A percentile compares a stretch with the other conserved stretches of the same genome.
Conservation (phyloP, 441 rosid species). For the Populus trichocarpa region DNA sequence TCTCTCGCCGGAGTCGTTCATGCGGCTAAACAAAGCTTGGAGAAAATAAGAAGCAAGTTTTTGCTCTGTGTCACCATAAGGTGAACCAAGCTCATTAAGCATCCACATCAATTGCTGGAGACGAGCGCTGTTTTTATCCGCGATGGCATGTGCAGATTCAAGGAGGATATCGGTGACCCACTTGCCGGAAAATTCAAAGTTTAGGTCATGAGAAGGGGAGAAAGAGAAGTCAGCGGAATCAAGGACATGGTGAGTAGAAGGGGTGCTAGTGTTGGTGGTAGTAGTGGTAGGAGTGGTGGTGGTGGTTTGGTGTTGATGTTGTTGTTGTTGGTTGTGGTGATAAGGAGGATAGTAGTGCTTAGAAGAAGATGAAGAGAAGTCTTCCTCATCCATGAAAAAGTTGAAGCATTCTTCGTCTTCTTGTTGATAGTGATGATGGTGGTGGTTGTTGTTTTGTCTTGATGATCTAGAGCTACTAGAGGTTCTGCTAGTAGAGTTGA, state of each 20-base stretch:
- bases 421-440: constrained; percentile 38
- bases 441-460: constrained; percentile 37
- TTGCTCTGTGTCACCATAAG: constrained; percentile 82
- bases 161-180: constrained; percentile 73
- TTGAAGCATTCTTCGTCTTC: constrained; percentile 91
- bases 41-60: constrained; percentile 80
- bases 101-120: constrained; percentile 85
- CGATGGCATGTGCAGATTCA: constrained; percentile 67
- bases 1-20: constrained; percentile 68
- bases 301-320: constrained; percentile 13
- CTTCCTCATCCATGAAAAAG: constrained; percentile 98
- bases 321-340: constrained; percentile 15
- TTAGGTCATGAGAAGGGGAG: constrained; percentile 48
- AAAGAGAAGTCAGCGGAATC: constrained; percentile 50
- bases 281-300: constrained; percentile 24
- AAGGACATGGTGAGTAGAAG: constrained; percentile 30
- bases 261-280: constrained; percentile 32
- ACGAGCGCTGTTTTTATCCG: constrained; percentile 53
- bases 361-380: constrained; percentile 92
- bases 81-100: constrained; percentile 81
- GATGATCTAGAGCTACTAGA: constrained; percentile 85
- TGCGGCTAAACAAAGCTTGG: constrained; percentile 85
- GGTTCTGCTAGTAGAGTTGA: constrained; percentile 58
- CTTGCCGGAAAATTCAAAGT: constrained; percentile 58
- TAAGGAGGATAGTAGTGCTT: constrained; percentile 38